phyloP scores from a whole-genome alignment of 345 rosid species.

The Eucalyptus curtisii region DNA sequence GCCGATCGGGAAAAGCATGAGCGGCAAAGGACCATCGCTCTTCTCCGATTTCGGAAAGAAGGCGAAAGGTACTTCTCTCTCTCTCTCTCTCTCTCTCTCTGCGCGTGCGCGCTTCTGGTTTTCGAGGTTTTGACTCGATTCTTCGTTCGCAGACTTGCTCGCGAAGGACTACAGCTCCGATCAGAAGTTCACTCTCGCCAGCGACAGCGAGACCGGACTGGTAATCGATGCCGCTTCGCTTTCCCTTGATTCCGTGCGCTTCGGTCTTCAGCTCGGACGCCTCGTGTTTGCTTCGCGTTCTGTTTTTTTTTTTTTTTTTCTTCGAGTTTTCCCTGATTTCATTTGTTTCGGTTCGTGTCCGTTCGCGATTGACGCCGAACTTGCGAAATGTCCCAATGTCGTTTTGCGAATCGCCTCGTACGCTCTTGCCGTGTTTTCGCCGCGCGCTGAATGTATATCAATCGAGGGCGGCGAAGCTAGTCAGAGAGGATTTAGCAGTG shows the following conservation, averaged over 20 bases:
- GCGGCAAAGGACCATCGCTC: slow-evolving; percentile 26
- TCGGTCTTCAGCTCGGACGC: not conserved
- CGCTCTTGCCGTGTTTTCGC: not conserved
- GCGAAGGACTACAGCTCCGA: slow-evolving; percentile 29
- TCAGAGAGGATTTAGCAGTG: not conserved
- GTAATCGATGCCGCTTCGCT: not conserved
- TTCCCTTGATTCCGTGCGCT: not conserved
- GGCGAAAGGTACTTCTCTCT: slow-evolving; percentile 6
- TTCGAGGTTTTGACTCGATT: not conserved
- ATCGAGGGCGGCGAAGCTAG: not conserved
- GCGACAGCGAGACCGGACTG: slow-evolving; percentile 19
- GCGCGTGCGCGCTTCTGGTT: not conserved
- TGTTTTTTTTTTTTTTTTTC: not conserved
- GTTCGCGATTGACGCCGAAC: not conserved
- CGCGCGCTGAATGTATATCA: too few species aligned
- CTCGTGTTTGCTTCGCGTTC: not conserved
- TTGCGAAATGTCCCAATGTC: not conserved
- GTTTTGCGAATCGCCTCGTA: not conserved
- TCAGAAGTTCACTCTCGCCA: slow-evolving; percentile 25
- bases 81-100: not conserved
- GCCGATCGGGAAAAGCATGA: not conserved
- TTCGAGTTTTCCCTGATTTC: not conserved
- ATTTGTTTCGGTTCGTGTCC: not conserved
- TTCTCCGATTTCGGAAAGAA: slow-evolving; percentile 36
- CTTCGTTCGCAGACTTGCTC: slow-evolving; percentile 19